Base-by-base conservation (phyloP, 23 red algal genomes). In the Gracilariopsis chorda region DNA sequence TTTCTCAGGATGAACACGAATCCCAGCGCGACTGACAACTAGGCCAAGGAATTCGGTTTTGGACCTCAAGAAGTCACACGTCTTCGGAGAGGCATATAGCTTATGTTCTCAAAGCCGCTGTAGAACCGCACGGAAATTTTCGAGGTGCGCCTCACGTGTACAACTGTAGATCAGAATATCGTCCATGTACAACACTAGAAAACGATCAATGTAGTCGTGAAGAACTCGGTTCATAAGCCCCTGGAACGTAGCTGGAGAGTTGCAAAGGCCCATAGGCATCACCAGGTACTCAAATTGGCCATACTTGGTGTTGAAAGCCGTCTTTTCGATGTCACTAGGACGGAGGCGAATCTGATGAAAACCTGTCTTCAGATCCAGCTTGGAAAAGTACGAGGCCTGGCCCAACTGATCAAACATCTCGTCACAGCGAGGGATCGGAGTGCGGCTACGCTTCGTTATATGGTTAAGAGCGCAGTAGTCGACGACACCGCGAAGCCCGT, bases 181-280 rank as follows among this genome's bases (percentile, higher is more conserved):
- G 6, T 86, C 39, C 0, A 85, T 16, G 49, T 68, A 69, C 16
- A 68, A 30, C 14, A 86, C 1, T 11, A 70, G 23, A 44, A 70
- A 85, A 24, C 44, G 30, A n/a, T 85, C 60, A 3, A 85, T 6
- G n/a, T 48, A 36, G 25, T 48, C 81, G 13, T 55, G 36, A 27
- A 85, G 58, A 2, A 85, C 62, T 14, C 48, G 19, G 56, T 85
- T 70, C 61, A 69, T 85, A 7, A 85, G 37, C 7, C 49, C 30
- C 58, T 63, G 28, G 14, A 86, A 86, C 8, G 19, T 86, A n/a
- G 35, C 81, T 7, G 81, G 81, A 8, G 56, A 30, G 7, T 86
- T 86, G 40, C 51, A 43, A 17, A 86, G 29, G 7, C 56, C 81
- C 29, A 86, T 63, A 0, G 81, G 81, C 41, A 70, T 20, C 30